Base-by-base conservation (phyloP, 192 early-diverging fungal genomes). In the Phlyctochytrium planicorne region DNA sequence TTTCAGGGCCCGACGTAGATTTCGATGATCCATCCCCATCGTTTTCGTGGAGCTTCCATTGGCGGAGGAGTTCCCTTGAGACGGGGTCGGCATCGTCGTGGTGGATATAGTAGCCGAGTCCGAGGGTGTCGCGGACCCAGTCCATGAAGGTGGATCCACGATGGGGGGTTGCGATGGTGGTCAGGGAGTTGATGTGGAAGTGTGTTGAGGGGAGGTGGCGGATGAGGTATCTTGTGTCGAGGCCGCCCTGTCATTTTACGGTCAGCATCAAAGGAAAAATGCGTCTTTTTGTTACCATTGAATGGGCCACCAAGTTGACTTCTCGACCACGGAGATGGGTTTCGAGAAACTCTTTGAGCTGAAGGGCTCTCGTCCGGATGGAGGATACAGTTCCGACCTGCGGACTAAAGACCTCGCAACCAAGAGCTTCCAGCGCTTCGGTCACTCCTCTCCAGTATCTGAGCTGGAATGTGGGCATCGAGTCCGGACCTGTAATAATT, bases 161-260 rank as follows among this genome's bases (percentile, higher is more conserved):
- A 72, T 98, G 96, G 35, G 96, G 96, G 3, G 96, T 98, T 10
- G 91, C 91, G 50, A 98, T 82, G 0, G 94, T 98, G 0, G 96
- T 94, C 35, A 98, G 75, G 3, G 94, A 92, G 20, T 80, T 82
- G 3, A 94, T 87, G 17, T 75, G 59, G 67, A 91, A 94, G 65
- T 82, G 81, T 20, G 40, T 6, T 33, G 87, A 79, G 1, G 82
- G 82, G 35, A 96, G 80, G 75, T 94, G 93, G 14, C 91, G 83
- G 57, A 98, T 89, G 33, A 98, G 71, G 77, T 94, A 98, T 66
- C 96, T 83, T 56, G 91, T 91, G 72, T 98, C 96, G 24, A 98
- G 84, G 4, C 96, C 94, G 40, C 96, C 96, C 91, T 90, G 36
- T 57, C 59, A 32, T 24, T 6, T 63, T 34, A 33, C 2, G 59